Base-by-base conservation (phyloP, 148 eudicot species). In the Polygonum aviculare region DNA sequence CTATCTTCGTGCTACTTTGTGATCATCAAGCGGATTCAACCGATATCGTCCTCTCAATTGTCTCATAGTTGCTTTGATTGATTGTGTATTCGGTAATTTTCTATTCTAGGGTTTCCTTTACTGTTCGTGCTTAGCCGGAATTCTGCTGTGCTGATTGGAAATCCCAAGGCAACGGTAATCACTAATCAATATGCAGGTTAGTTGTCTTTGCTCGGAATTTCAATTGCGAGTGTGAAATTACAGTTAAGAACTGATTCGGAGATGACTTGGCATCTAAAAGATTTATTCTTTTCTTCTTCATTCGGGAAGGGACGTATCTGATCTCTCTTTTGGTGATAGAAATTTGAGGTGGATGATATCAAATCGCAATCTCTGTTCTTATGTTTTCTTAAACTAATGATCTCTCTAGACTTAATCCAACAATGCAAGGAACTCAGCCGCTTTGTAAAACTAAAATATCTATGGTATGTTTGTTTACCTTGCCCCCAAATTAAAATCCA, bases 141-240 rank as follows among this genome's bases (percentile, higher is more conserved):
- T 67, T 67, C 72, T 67, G 44, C 72, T 38, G 21, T 14, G 19
- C 45, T 67, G 19, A 5, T 67, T 33, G 70, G 70, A 65, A 65
- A 4, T 65, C 70, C 70, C 9, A 67, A 36, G 45, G 44, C 72
- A 35, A 16, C 72, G 44, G n/a, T 67, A 3, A 67, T 67, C 72
- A 38, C 40, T 67, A 5, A 67, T 35, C 21, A 38, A 67, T 36
- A 67, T 67, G 72, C 72, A 67, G 72, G 72, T 67, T 60, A 60
- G 67, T 60, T 22, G 67, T 36, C 1, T 11, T 10, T 60, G 44
- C 44, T 67, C 45, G 16, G 7, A 67, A 14, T 67, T 67, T 36
- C 41, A 41, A 36, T 38, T 57, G 31, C 31, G 8, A 57, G 63
- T 57, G 63, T 9, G 31, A 19, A 57, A 57, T 9, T 12, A 19